phyloP scores from a whole-genome alignment of 495 filamentous ascomycete genomes.

The Trichoderma reesei region DNA sequence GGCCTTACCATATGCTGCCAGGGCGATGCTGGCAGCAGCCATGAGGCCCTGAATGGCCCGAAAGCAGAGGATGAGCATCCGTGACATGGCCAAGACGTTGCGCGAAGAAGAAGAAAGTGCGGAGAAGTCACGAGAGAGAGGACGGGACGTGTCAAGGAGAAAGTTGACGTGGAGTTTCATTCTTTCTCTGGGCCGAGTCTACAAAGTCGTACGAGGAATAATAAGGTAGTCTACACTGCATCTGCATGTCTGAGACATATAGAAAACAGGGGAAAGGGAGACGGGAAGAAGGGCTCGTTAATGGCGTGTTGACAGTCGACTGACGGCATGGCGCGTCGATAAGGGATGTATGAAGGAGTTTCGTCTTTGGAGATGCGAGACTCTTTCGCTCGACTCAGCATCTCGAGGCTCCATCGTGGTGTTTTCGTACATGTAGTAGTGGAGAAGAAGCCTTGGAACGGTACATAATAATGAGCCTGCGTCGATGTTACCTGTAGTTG shows the following conservation, averaged over 20 bases:
- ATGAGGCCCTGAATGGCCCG: slow-evolving; percentile 48
- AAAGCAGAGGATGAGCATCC: slow-evolving; percentile 15
- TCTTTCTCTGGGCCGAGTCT: background rate
- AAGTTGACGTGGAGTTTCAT: background rate
- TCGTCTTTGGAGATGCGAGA: too few species aligned
- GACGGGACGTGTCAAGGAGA: background rate
- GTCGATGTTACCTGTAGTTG: too few species aligned
- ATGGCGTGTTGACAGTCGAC: background rate
- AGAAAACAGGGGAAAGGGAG: background rate
- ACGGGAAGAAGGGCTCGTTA: background rate
- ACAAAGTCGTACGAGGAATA: background rate
- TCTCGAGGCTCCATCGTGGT: too few species aligned
- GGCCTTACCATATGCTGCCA: slow-evolving; percentile 60
- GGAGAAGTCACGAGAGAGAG: background rate
- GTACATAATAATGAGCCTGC: too few species aligned
- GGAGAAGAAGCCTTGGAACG: too few species aligned
- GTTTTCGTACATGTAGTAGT: too few species aligned
- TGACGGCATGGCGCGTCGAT: background rate
- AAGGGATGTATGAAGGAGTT: too few species aligned
- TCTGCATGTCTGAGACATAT: background rate
- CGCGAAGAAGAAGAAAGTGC: background rate
- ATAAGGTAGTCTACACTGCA: background rate
- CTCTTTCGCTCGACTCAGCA: too few species aligned
- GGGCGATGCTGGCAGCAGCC: slow-evolving; percentile 53
- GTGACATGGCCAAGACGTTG: slow-evolving; percentile 16